Evolutionary conservation across 345 rosid species (phyloP).

Genomic region (Raphanus raphanistrum): DNA sequence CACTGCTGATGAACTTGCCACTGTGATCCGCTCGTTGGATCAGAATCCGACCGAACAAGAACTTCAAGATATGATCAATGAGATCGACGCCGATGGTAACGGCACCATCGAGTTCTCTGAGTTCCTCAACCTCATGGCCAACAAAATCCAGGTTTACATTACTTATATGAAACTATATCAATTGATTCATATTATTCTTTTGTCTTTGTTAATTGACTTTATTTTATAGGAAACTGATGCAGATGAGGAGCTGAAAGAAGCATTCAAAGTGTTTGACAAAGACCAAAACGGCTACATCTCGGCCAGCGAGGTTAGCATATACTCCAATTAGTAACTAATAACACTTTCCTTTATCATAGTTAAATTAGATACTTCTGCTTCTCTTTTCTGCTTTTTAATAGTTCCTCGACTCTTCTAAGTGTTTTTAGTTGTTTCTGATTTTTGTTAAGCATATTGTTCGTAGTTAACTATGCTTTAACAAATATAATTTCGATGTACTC

Average conservation of each 20-base stretch:
- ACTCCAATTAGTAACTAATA: neutral
- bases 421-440: neutral
- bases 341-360: neutral
- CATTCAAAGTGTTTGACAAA: constrained; percentile 84
- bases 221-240: constrained; percentile 65
- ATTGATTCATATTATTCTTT: neutral
- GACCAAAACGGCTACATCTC: constrained; percentile 87
- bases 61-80: constrained; percentile 69
- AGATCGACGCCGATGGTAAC: constrained; percentile 66
- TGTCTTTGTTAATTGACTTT: neutral
- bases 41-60: constrained; percentile 73
- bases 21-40: constrained; percentile 72
- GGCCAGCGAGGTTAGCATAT: constrained; percentile 62
- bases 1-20: constrained; percentile 74
- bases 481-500: neutral
- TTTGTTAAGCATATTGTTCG: neutral
- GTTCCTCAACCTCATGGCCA: constrained; percentile 72
- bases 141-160: constrained; percentile 55
- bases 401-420: neutral
- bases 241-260: constrained; percentile 79
- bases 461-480: constrained; percentile 3
- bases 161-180: neutral
- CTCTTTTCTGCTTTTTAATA: neutral
- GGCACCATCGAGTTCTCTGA: constrained; percentile 75
- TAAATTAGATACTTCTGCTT: neutral